Percentiles rank a stretch among this genome's conserved stretches.
phyloP scores from a whole-genome alignment of 805 yeast genomes.

The Lachancea sp. region DNA sequence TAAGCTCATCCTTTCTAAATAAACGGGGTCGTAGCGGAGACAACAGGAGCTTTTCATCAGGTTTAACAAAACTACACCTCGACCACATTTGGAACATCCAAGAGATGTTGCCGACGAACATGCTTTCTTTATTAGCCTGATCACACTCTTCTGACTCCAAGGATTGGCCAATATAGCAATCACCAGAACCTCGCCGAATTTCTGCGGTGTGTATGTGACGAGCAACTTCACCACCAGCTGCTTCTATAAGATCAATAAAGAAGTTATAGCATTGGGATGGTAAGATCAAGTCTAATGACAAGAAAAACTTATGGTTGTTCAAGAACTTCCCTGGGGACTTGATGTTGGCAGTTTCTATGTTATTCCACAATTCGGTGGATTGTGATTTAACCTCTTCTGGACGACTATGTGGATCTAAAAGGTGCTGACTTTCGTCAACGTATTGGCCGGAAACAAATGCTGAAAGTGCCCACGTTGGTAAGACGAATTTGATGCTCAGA shows the following conservation, averaged over 20 bases:
- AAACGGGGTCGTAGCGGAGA: slow-evolving; percentile 53
- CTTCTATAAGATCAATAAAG: slow-evolving; percentile 40
- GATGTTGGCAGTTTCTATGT: slow-evolving; percentile 2
- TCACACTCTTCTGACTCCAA: slow-evolving; percentile 52
- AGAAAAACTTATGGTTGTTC: slow-evolving; percentile 40
- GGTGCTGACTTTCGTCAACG: slow-evolving; percentile 49
- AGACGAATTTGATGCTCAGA: slow-evolving; percentile 50
- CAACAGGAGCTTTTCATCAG: slow-evolving; percentile 53
- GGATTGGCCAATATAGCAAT: slow-evolving; percentile 56
- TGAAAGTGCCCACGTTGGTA: slow-evolving; percentile 75
- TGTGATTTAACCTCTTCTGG: slow-evolving; percentile 7
- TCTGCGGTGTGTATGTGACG: slow-evolving; percentile 18
- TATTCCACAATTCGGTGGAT: slow-evolving; percentile 4
- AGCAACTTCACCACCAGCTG: slow-evolving; percentile 49
- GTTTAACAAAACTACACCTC: slow-evolving; percentile 48
- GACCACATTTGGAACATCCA: slow-evolving; percentile 73
- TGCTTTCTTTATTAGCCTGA: slow-evolving; percentile 36
- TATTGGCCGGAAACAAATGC: slow-evolving; percentile 49
- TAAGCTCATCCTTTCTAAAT: slow-evolving; percentile 46
- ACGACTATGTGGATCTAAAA: slow-evolving; percentile 33
- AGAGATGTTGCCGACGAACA: slow-evolving; percentile 55
- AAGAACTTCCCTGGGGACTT: slow-evolving; percentile 30
- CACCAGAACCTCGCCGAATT: slow-evolving; percentile 27
- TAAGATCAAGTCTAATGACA: slow-evolving; percentile 52
- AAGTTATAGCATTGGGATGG: slow-evolving; percentile 38